Evolutionary conservation across 768 basidiomycete genomes (phyloP).

Genomic region (Neoboletus magnificus): DNA sequence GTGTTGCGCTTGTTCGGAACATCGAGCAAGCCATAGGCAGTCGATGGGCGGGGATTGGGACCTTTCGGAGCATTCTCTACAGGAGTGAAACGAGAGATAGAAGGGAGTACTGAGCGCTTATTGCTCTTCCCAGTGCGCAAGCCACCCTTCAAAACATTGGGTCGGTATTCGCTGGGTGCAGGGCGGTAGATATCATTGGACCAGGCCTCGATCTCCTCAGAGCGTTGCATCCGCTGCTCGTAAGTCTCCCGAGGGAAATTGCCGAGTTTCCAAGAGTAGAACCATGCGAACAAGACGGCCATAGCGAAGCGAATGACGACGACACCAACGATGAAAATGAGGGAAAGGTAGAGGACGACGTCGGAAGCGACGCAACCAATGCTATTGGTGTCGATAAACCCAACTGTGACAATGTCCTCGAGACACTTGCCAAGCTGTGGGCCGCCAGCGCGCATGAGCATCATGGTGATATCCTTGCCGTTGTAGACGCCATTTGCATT

Average conservation of each 20-base stretch:
- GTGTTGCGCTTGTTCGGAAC: slow-evolving; percentile 60
- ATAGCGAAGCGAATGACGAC: slow-evolving; percentile 92
- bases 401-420: slow-evolving; percentile 80
- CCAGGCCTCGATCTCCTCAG: slow-evolving; percentile 94
- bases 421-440: slow-evolving; percentile 74
- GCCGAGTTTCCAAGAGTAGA: slow-evolving; percentile 93
- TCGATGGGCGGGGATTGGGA: slow-evolving; percentile 50
- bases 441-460: slow-evolving; percentile 69
- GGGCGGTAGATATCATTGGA: slow-evolving; percentile 92
- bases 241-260: slow-evolving; percentile 92
- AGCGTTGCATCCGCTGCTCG: slow-evolving; percentile 85
- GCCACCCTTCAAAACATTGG: slow-evolving; percentile 80
- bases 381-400: slow-evolving; percentile 90
- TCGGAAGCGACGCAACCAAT: slow-evolving; percentile 96
- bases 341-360: slow-evolving; percentile 91
- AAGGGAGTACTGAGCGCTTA: slow-evolving; percentile 62
- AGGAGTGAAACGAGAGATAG: slow-evolving; percentile 72
- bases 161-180: slow-evolving; percentile 87
- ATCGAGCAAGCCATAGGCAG: slow-evolving; percentile 66
- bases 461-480: slow-evolving; percentile 85
- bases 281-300: slow-evolving; percentile 98
- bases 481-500: slow-evolving; percentile 67
- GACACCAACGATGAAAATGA: slow-evolving; percentile 96
- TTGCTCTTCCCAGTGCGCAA: slow-evolving; percentile 45
- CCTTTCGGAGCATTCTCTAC: slow-evolving; percentile 58